A percentile compares a stretch with the other conserved stretches of the same genome.
Conservation (phyloP, 768 basidiomycete species). For the Tremella fuciformis region DNA sequence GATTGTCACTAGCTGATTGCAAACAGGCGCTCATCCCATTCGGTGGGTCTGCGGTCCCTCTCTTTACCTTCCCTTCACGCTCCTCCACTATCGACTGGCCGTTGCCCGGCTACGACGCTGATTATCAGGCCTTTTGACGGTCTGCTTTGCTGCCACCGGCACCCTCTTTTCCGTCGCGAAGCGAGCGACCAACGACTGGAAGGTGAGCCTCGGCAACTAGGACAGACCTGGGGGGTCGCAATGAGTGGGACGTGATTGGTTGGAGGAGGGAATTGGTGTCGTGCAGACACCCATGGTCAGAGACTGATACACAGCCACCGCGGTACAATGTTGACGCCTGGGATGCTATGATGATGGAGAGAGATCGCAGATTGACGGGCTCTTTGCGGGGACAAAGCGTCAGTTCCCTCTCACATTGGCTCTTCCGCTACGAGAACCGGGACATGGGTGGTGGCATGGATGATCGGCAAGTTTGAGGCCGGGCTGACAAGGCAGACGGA, state of each 20-base stretch:
- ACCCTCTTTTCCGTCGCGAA: constrained; percentile 77
- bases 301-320: constrained; percentile 60
- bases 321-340: constrained; percentile 82
- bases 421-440: neutral
- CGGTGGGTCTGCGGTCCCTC: constrained; percentile 56
- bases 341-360: constrained; percentile 95
- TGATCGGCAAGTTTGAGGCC: neutral
- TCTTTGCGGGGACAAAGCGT: constrained; percentile 81
- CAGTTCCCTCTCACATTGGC: constrained; percentile 47
- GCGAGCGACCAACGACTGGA: constrained; percentile 81
- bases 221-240: constrained; percentile 4
- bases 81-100: too few relatives aligned
- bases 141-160: constrained; percentile 86
- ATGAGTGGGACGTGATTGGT: constrained; percentile 2
- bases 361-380: constrained; percentile 84
- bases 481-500: constrained; percentile 58
- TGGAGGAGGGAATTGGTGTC: neutral
- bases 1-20: constrained; percentile 3
- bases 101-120: constrained; percentile 16
- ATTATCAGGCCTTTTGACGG: constrained; percentile 68
- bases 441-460: neutral
- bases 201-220: constrained; percentile 58
- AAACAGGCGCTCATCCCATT: constrained; percentile 85
- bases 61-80: neutral
- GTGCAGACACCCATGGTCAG: neutral